phyloP scores from a whole-genome alignment of 805 yeast species.

The Saturnispora hagleri region DNA sequence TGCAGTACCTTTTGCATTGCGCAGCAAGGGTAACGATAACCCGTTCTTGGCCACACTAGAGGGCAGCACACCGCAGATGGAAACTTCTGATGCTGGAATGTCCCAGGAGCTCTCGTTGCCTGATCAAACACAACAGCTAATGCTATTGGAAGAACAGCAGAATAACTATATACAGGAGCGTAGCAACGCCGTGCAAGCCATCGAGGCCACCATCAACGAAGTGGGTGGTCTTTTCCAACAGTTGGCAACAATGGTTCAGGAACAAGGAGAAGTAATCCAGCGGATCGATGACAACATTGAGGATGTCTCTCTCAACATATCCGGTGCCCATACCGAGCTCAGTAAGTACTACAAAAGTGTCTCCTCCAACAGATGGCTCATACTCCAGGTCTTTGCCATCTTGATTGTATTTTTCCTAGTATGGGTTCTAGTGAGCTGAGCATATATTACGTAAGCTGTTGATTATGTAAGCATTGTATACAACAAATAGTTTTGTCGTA shows the following conservation, averaged over 20 bases:
- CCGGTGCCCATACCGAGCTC: slow-evolving; percentile 91
- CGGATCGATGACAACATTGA: slow-evolving; percentile 93
- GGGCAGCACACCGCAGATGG: slow-evolving; percentile 25
- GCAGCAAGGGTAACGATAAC: slow-evolving; percentile 25
- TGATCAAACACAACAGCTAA: slow-evolving; percentile 72
- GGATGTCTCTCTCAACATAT: slow-evolving; percentile 79
- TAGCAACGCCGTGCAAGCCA: slow-evolving; percentile 86
- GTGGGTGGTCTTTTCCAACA: slow-evolving; percentile 93
- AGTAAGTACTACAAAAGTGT: slow-evolving; percentile 82
- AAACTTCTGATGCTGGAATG: slow-evolving; percentile 42
- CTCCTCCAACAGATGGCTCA: slow-evolving; percentile 86
- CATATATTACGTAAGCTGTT: not conserved
- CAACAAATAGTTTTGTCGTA: not conserved
- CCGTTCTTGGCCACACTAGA: slow-evolving; percentile 27
- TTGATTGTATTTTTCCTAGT: slow-evolving; percentile 64
- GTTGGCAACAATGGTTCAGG: slow-evolving; percentile 94
- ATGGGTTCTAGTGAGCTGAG: slow-evolving; percentile 55
- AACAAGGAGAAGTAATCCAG: slow-evolving; percentile 93
- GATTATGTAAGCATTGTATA: not conserved
- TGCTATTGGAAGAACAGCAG: slow-evolving; percentile 79
- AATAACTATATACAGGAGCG: slow-evolving; percentile 72
- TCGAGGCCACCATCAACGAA: slow-evolving; percentile 94
- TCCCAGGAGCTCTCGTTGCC: slow-evolving; percentile 39
- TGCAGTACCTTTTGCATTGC: slow-evolving; percentile 22
- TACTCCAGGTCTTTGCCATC: slow-evolving; percentile 81